Percentiles rank a stretch among this genome's conserved stretches.
phyloP scores from a whole-genome alignment of 495 filamentous ascomycete genomes.

The Hypoxylon lenormandii region DNA sequence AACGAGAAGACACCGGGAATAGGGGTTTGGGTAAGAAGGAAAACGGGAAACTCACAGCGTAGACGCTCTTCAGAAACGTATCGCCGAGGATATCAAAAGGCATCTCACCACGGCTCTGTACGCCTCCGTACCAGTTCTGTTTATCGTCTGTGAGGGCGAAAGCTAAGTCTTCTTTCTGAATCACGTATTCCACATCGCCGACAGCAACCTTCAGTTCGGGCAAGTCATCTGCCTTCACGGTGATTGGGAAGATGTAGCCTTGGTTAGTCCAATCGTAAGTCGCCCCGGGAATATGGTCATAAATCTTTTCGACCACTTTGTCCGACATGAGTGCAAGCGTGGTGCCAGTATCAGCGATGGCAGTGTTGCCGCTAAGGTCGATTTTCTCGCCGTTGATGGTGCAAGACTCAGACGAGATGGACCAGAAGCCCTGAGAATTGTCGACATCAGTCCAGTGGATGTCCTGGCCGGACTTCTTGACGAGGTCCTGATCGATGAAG shows the following conservation, averaged over 20 bases:
- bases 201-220: conserved; percentile 76
- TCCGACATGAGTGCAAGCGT: conserved; percentile 79
- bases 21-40: conserved; percentile 2
- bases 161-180: conserved; percentile 78
- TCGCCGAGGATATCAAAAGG: conserved; percentile 80
- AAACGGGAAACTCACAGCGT: conserved; percentile 69
- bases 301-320: conserved; percentile 72
- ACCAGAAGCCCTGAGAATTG: conserved; percentile 78
- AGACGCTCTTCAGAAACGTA: conserved; percentile 79
- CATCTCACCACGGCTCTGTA: conserved; percentile 76
- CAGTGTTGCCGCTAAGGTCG: conserved; percentile 71
- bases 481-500: conserved; percentile 75
- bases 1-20: background rate
- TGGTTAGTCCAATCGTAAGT: conserved; percentile 72
- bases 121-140: conserved; percentile 74
- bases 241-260: conserved; percentile 74
- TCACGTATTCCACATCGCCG: conserved; percentile 71
- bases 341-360: conserved; percentile 84
- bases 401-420: conserved; percentile 70
- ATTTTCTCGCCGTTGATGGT: conserved; percentile 72
- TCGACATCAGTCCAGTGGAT: conserved; percentile 75
- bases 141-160: conserved; percentile 72
- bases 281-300: conserved; percentile 75
- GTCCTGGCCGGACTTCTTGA: conserved; percentile 66
- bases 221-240: conserved; percentile 67